phyloP scores from a whole-genome alignment of 2,329 filamentous ascomycete genomes.

The Ophiocordyceps australis region DNA sequence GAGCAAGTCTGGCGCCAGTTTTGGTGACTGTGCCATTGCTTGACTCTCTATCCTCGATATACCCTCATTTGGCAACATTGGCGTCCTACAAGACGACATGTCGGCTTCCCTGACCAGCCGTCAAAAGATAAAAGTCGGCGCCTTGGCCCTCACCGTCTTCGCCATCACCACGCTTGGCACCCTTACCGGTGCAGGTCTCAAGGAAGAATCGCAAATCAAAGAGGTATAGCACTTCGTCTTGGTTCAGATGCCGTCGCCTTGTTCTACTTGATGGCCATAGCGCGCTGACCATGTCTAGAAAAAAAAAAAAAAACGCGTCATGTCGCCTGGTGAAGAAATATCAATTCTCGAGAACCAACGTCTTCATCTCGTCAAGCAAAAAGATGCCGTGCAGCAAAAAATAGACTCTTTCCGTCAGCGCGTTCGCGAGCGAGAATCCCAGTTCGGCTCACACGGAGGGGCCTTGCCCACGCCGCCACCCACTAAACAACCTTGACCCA shows the following conservation, averaged over 20 bases:
- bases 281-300: too few species aligned
- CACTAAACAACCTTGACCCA: too few species aligned
- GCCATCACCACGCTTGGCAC: slow-evolving; percentile 27
- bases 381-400: slow-evolving; percentile 20
- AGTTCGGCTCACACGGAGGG: too few species aligned
- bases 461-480: too few species aligned
- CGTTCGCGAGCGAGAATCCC: slow-evolving; percentile 17
- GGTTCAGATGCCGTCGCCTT: too few species aligned
- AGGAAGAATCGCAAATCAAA: slow-evolving; percentile 26
- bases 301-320: too few species aligned
- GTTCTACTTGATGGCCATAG: too few species aligned
- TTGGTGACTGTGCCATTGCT: too few species aligned
- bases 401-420: slow-evolving; percentile 19
- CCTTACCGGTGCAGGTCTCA: slow-evolving; percentile 29
- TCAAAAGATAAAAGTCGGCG: slow-evolving; percentile 14
- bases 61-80: too few species aligned
- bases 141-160: slow-evolving; percentile 24
- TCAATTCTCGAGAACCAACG: slow-evolving; percentile 23
- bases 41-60: too few species aligned
- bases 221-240: too few species aligned
- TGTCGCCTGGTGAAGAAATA: slow-evolving; percentile 23
- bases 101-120: neutral
- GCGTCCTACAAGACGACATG: too few species aligned
- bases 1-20: slow-evolving; percentile 9
- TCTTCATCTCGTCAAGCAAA: slow-evolving; percentile 17